Base-by-base conservation (phyloP, 2,329 filamentous ascomycete species). In the Fulvia fulva region DNA sequence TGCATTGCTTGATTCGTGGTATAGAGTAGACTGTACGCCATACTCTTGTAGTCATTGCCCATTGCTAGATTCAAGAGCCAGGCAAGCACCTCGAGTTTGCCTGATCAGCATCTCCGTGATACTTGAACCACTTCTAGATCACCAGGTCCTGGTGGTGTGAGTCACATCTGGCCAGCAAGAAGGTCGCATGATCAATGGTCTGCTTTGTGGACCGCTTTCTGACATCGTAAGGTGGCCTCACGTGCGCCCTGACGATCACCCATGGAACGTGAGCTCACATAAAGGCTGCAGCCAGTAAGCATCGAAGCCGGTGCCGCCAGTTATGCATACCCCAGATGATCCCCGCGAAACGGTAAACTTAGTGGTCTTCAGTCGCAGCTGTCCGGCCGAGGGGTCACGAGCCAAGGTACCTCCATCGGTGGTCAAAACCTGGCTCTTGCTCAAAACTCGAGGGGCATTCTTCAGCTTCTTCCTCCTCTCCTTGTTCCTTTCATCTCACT, bases 401-500 rank as follows among this genome's bases (percentile, higher is more conserved):
- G 23, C 32, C 5, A n/a, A n/a, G 22, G 23, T 25, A 50, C 47
- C 7, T 26, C 8, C 28, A 32, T 9, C 8, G 32, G 47, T 12
- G 30, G 16, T 26, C 21, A 22, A 47, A 26, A 21, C 8, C 26
- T 28, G 25, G 30, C 32, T 26, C 47, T n/a, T 32, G 47, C 47
- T 50, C 23, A n/a, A n/a, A n/a, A n/a, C n/a, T n/a, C n/a, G n/a
- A n/a, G n/a, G n/a, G n/a, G n/a, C n/a, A n/a, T n/a, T 50, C 21
- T 26, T 2, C 2, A 32, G n/a, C 41, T 47, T 47, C 52, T 22
- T n/a, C 26, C 21, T 47, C 26, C 21, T 34, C 23, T 34, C 52
- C 37, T 41, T 25, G 28, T 46, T 46, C 51, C 51, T 50, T 11
- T 43, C 57, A 51, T 55, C 58, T 54, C 22, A 44, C 34, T 19